Percentiles rank a stretch among this genome's conserved stretches.
These are phyloP conservation scores for Stephanodiscus triporus DNA, from an alignment of 108 stramenopile species.

Conservation along the genomic window DNA sequence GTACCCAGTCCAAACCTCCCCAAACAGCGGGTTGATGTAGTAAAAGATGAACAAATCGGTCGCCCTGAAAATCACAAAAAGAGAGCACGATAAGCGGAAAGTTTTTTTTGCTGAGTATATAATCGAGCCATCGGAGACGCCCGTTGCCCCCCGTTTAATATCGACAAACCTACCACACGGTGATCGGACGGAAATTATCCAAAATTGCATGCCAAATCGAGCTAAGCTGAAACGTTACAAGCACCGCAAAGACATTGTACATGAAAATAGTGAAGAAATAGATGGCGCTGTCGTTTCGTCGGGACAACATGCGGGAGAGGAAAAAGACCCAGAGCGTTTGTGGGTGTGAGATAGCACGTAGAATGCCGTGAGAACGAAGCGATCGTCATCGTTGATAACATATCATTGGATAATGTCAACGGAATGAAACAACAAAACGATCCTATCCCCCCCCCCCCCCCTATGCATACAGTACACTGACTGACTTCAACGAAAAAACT, in stretches of 20 bases:
- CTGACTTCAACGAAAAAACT: not conserved
- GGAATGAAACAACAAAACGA: no score
- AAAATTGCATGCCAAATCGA: slow-evolving; percentile 97
- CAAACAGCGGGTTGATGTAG: slow-evolving; percentile 70
- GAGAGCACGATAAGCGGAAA: not conserved
- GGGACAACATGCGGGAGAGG: not conserved
- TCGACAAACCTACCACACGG: slow-evolving; percentile 64
- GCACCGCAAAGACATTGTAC: slow-evolving; percentile 95
- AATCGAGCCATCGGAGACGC: no score
- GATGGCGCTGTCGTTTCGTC: slow-evolving; percentile 19
- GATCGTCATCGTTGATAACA: not conserved
- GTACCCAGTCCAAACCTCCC: slow-evolving; percentile 90
- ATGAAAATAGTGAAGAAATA: slow-evolving; percentile 92
- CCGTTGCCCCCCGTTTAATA: not conserved
- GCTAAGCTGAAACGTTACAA: slow-evolving; percentile 91
- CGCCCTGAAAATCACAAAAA: slow-evolving; percentile 45
- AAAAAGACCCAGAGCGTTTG: slow-evolving; percentile 10
- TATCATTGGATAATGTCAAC: not conserved
- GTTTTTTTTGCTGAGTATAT: not conserved
- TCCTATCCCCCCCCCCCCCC: no score
- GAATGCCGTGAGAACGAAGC: not conserved
- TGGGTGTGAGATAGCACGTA: not conserved
- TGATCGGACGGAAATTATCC: slow-evolving; percentile 96
- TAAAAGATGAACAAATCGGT: slow-evolving; percentile 92
- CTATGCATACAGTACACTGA: no score